Percentiles rank a stretch among this genome's conserved stretches.
Conservation (phyloP, 2,329 filamentous ascomycete genomes). For the Sporothrix mexicana region DNA sequence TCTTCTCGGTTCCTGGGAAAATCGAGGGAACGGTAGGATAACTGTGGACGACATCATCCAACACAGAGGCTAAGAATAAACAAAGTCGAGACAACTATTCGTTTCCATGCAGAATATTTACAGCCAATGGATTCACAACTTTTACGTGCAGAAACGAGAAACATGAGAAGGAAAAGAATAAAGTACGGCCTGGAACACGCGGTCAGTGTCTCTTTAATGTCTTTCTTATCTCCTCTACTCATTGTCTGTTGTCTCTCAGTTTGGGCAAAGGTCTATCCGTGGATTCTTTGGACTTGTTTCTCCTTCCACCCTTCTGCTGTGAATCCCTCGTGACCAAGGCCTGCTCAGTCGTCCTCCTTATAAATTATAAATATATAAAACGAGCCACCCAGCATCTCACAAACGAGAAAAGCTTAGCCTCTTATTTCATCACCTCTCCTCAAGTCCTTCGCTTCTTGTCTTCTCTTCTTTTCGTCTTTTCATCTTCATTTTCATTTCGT, state of each 20-base stretch:
- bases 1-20: not conserved
- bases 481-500: not conserved
- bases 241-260: not conserved
- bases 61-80: not conserved
- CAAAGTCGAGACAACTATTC: not conserved
- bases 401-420: not conserved
- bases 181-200: not conserved
- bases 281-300: not conserved
- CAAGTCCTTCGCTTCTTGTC: constrained; percentile 7
- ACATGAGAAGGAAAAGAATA: not conserved
- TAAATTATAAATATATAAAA: constrained; percentile 12
- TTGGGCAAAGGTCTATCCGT: not conserved
- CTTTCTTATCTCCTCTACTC: not conserved
- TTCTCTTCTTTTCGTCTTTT: not conserved
- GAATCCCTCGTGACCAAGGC: too few relatives aligned
- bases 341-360: not conserved
- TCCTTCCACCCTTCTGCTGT: not conserved
- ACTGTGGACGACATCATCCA: not conserved
- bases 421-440: not conserved
- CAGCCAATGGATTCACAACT: not conserved
- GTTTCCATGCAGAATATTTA: not conserved
- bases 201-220: not conserved
- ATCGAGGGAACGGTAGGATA: not conserved
- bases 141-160: not conserved
- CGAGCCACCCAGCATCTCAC: not conserved